A percentile compares a stretch with the other conserved stretches of the same genome.
Evolutionary conservation across 345 rosid genomes (phyloP).

Genomic region (Pelargonium nanum): DNA sequence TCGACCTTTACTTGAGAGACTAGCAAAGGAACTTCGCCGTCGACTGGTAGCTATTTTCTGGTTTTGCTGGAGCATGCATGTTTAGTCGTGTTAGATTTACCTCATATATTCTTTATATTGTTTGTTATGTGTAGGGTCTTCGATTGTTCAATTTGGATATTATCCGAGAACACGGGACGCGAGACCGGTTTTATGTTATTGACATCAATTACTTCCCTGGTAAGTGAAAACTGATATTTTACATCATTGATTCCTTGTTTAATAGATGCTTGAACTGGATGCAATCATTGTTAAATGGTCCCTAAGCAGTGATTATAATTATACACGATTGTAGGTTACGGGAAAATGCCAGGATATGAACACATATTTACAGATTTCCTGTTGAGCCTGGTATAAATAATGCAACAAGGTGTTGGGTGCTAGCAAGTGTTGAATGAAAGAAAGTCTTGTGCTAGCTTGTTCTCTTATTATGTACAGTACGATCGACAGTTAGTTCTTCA

Average conservation of each 20-base stretch:
- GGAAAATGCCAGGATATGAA: constrained; percentile 79
- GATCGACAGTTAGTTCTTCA: neutral
- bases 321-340: constrained; percentile 43
- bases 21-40: constrained; percentile 61
- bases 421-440: constrained; percentile 18
- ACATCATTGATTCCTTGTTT: neutral
- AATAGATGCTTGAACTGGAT: too few relatives aligned
- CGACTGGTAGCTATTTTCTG: constrained; percentile 35
- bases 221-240: constrained; percentile 13
- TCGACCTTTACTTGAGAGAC: constrained; percentile 59
- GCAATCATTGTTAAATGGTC: too few relatives aligned
- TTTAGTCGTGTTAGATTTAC: neutral
- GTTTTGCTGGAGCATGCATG: neutral
- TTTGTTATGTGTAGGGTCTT: constrained; percentile 39
- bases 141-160: constrained; percentile 72
- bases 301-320: neutral
- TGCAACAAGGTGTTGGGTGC: neutral
- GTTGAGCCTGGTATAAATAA: constrained; percentile 47
- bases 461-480: too few relatives aligned
- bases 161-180: constrained; percentile 60
- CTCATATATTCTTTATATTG: neutral
- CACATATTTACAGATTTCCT: constrained; percentile 70
- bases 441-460: constrained; percentile 21
- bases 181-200: constrained; percentile 60
- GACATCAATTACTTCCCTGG: constrained; percentile 87